Evolutionary conservation across 768 basidiomycete species (phyloP).

Genomic region (Trametes maxima): DNA sequence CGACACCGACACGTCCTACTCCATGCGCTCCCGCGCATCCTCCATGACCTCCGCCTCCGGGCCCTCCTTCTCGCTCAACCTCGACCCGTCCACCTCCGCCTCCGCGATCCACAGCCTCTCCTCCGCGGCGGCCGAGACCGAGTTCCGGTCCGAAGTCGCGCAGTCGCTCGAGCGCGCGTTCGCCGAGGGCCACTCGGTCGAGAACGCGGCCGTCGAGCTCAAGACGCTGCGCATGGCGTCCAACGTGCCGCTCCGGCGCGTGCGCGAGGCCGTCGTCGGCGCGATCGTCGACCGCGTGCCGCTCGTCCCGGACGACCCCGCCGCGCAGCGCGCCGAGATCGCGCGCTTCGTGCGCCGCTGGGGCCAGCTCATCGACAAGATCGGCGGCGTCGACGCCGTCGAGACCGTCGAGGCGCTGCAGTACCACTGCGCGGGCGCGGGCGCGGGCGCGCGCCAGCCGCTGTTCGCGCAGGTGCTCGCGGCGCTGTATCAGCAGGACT

Average conservation of each 20-base stretch:
- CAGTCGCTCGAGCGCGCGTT: constrained; percentile 92
- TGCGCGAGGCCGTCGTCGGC: constrained; percentile 86
- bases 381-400: constrained; percentile 82
- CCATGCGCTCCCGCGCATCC: constrained; percentile 45
- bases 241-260: constrained; percentile 85
- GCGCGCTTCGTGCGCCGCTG: constrained; percentile 67
- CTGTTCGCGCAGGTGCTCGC: constrained; percentile 87
- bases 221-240: constrained; percentile 97
- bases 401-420: constrained; percentile 82
- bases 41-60: constrained; percentile 51
- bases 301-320: constrained; percentile 57
- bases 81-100: constrained; percentile 40
- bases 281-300: constrained; percentile 76
- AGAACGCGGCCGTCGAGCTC: constrained; percentile 91
- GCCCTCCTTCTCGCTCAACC: constrained; percentile 39
- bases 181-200: constrained; percentile 86
- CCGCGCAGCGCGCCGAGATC: constrained; percentile 67
- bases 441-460: constrained; percentile 49
- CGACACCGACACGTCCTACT: constrained; percentile 40
- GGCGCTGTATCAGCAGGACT: constrained; percentile 87
- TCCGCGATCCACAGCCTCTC: constrained; percentile 46
- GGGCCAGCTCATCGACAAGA: constrained; percentile 79
- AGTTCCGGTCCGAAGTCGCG: constrained; percentile 77
- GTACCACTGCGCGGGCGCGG: constrained; percentile 63
- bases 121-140: constrained; percentile 51